These are phyloP conservation scores for Cladophialophora immunda DNA, from an alignment of 2,329 filamentous ascomycete species.

Conservation along the genomic window DNA sequence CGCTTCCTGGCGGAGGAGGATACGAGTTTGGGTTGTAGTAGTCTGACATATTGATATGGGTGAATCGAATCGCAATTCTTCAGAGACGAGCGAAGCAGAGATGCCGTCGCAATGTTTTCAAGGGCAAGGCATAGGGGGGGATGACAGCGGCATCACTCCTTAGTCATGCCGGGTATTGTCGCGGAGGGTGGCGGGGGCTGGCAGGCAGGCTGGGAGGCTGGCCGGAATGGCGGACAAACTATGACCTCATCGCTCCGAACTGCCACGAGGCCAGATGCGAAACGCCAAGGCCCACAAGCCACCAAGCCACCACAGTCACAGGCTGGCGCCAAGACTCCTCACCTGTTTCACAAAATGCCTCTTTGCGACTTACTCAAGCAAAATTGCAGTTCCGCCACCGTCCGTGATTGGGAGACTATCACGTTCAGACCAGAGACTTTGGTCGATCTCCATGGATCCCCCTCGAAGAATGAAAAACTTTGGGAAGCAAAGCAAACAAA, in stretches of 20 bases:
- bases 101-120: slow-evolving; percentile 5
- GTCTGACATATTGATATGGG: slow-evolving; percentile 27
- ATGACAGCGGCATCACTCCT: neutral
- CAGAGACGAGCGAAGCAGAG: slow-evolving; percentile 5
- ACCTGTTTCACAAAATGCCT: slow-evolving; percentile 1
- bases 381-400: neutral
- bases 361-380: neutral
- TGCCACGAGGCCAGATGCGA: neutral
- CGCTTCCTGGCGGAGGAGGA: slow-evolving; percentile 28
- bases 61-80: neutral
- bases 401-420: neutral
- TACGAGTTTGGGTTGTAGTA: slow-evolving; percentile 31
- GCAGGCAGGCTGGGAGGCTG: neutral
- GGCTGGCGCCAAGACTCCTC: neutral
- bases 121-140: neutral
- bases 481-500: neutral
- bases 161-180: neutral
- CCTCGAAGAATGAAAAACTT: neutral
- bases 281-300: neutral
- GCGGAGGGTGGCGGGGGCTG: neutral
- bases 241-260: neutral
- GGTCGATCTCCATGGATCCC: neutral
- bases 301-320: no score
- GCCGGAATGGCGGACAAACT: neutral
- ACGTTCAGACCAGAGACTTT: neutral